These are phyloP conservation scores for Bromus sterilis DNA, from an alignment of 176 grass and related monocot genomes.

Conservation along the genomic window DNA sequence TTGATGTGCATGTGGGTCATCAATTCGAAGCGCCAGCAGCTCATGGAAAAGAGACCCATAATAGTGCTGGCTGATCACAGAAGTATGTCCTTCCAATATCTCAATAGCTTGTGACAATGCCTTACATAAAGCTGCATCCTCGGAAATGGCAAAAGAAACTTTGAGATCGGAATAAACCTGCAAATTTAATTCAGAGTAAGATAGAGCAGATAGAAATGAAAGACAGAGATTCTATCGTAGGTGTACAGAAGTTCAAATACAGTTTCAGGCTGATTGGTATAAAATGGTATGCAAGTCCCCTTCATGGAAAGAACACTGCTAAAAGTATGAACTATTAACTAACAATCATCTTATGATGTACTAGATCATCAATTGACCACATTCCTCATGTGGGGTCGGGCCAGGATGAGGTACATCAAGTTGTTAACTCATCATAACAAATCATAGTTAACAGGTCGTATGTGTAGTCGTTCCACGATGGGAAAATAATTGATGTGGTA, in stretches of 20 bases:
- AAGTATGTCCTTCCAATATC: slow-evolving; percentile 82
- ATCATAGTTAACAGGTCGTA: too few species aligned
- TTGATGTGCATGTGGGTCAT: too few species aligned
- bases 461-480: too few species aligned
- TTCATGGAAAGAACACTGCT: not conserved
- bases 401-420: too few species aligned
- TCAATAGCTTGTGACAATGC: slow-evolving; percentile 83
- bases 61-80: slow-evolving; percentile 86
- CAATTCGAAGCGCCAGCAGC: slow-evolving; percentile 75
- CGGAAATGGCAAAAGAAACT: slow-evolving; percentile 84
- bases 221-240: not conserved
- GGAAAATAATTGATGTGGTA: not conserved
- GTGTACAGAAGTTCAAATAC: not conserved
- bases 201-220: slow-evolving; percentile 12
- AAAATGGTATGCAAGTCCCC: not conserved
- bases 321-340: not conserved
- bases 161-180: slow-evolving; percentile 95
- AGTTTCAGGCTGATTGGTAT: not conserved
- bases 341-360: too few species aligned
- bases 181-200: not conserved
- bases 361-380: too few species aligned
- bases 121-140: slow-evolving; percentile 55
- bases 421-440: too few species aligned
- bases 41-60: slow-evolving; percentile 92
- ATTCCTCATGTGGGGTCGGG: too few species aligned